These are phyloP conservation scores for Solanum appendiculatum DNA, from an alignment of 257 asterid species.

Conservation along the genomic window DNA sequence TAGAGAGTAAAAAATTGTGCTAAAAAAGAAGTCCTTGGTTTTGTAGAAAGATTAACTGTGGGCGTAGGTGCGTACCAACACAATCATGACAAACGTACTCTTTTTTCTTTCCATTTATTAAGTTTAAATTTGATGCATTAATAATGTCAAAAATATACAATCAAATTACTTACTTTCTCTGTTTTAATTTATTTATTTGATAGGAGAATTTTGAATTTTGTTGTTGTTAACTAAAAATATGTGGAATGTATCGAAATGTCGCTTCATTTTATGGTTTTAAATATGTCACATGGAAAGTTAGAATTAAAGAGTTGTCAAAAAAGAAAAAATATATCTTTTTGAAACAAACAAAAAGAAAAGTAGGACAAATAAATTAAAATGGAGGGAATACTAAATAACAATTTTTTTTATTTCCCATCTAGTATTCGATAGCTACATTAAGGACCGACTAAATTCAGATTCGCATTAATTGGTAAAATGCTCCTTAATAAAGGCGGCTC, in stretches of 20 bases:
- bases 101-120: not conserved
- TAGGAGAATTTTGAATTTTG: too few relatives aligned
- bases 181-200: too few relatives aligned
- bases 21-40: not conserved
- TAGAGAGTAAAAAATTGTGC: not conserved
- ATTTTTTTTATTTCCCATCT: accelerated
- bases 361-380: too few relatives aligned
- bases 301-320: too few relatives aligned
- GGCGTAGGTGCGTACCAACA: not conserved
- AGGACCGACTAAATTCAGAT: not conserved
- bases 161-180: not conserved
- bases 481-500: too few relatives aligned
- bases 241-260: too few relatives aligned
- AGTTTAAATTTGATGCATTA: not conserved
- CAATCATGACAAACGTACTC: not conserved
- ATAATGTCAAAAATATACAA: not conserved
- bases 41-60: not conserved
- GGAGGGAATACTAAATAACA: not conserved
- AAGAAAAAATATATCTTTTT: too few relatives aligned
- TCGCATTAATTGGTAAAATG: not conserved
- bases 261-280: too few relatives aligned
- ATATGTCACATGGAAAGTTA: too few relatives aligned
- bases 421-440: not conserved
- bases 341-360: too few relatives aligned
- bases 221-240: too few relatives aligned